A percentile compares a stretch with the other conserved stretches of the same genome.
These are phyloP conservation scores for Botrytis byssoidea DNA, from an alignment of 2,329 filamentous ascomycete species.

Conservation along the genomic window DNA sequence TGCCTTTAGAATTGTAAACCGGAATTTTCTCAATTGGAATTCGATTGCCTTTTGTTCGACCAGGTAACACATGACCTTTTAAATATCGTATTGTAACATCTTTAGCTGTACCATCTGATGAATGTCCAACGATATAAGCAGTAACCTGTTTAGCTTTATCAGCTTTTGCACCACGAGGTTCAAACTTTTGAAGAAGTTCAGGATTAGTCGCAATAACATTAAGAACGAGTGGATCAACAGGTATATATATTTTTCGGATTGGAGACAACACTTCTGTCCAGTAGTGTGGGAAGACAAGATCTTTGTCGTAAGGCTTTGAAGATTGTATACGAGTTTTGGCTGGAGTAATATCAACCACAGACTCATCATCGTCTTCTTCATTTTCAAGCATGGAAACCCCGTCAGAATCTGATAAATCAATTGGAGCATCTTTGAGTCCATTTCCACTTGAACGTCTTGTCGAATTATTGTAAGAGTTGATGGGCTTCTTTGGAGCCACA, in stretches of 20 bases:
- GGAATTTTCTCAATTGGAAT: slow-evolving; percentile 78
- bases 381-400: slow-evolving; percentile 53
- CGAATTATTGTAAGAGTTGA: slow-evolving; percentile 29
- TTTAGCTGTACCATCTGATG: slow-evolving; percentile 78
- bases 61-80: slow-evolving; percentile 76
- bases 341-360: slow-evolving; percentile 53
- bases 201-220: slow-evolving; percentile 67
- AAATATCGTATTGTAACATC: slow-evolving; percentile 93
- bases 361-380: slow-evolving; percentile 48
- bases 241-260: slow-evolving; percentile 72
- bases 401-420: slow-evolving; percentile 49
- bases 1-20: slow-evolving; percentile 73
- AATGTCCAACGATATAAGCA: slow-evolving; percentile 82
- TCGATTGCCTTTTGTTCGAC: slow-evolving; percentile 83
- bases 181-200: slow-evolving; percentile 71
- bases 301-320: slow-evolving; percentile 64
- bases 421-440: slow-evolving; percentile 40
- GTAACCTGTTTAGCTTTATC: slow-evolving; percentile 87
- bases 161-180: slow-evolving; percentile 78
- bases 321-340: slow-evolving; percentile 23
- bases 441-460: slow-evolving; percentile 31
- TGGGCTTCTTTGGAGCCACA: slow-evolving; percentile 25
- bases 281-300: slow-evolving; percentile 82
- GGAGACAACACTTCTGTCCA: slow-evolving; percentile 91
- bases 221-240: slow-evolving; percentile 72